These are phyloP conservation scores for Venturia pyrina DNA, from an alignment of 2,329 filamentous ascomycete species.

Conservation along the genomic window DNA sequence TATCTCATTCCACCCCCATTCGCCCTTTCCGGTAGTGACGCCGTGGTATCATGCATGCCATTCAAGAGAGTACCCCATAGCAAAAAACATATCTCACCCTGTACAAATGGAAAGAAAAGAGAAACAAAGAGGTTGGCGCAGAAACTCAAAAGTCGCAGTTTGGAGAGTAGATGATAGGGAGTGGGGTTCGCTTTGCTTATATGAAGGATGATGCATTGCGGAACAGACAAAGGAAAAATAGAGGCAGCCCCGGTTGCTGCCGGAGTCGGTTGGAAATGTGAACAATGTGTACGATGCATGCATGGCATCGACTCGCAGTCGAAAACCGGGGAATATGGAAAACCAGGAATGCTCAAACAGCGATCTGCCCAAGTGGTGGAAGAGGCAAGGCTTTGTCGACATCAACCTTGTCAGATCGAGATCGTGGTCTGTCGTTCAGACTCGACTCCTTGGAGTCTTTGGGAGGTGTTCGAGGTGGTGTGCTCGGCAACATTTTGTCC, in stretches of 20 bases:
- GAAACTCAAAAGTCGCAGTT: neutral
- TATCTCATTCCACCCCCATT: neutral
- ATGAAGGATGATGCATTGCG: neutral
- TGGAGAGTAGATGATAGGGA: neutral
- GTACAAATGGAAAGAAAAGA: neutral
- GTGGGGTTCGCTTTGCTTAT: neutral
- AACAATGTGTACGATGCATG: neutral
- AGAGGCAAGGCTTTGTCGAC: conserved; percentile 1
- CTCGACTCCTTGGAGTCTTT: neutral
- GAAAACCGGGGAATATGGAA: neutral
- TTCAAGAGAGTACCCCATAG: neutral
- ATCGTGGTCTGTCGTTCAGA: conserved; percentile 1
- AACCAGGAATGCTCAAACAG: neutral
- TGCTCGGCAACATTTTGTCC: conserved; percentile 3
- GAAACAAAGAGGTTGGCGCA: neutral
- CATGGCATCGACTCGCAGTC: neutral
- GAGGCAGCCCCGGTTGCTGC: neutral
- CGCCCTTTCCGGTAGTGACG: conserved; percentile 2
- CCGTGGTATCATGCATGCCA: conserved; percentile 7
- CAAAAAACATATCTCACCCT: neutral
- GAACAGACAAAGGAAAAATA: neutral
- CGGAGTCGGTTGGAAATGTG: neutral
- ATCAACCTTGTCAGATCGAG: neutral
- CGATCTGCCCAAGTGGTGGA: neutral
- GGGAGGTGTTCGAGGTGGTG: conserved; percentile 1